Percentiles rank a stretch among this genome's conserved stretches.
Evolutionary conservation across 129 eudicot genomes (phyloP).

Genomic region (Tagetes erecta): DNA sequence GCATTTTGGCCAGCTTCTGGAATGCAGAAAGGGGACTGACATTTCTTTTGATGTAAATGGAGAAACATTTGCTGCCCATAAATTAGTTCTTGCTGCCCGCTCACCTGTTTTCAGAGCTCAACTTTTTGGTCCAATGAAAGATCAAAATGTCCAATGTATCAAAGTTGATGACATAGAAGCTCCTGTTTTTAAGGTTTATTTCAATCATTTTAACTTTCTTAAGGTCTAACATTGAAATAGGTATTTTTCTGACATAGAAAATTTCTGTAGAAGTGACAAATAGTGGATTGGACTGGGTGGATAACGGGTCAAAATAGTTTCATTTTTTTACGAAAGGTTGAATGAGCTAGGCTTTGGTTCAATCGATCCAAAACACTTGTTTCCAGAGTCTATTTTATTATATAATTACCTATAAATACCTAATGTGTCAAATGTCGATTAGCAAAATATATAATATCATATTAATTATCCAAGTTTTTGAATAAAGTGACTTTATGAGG

Average conservation of each 20-base stretch:
- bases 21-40: conserved; percentile 70
- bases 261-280: background rate
- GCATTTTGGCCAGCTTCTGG: conserved; percentile 86
- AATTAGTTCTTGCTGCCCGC: conserved; percentile 86
- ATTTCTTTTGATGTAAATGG: conserved; percentile 72
- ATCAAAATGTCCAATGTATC: conserved; percentile 55
- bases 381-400: background rate
- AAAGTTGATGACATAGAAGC: conserved; percentile 74
- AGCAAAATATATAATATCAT: background rate
- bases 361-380: background rate
- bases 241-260: no score
- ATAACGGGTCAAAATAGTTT: background rate
- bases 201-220: background rate
- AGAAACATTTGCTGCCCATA: conserved; percentile 75
- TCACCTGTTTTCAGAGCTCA: conserved; percentile 96
- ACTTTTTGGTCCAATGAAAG: conserved; percentile 93
- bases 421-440: background rate
- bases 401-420: background rate
- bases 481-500: background rate
- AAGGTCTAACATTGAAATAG: background rate
- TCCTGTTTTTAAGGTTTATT: conserved; percentile 77
- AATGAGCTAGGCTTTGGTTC: background rate
- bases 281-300: background rate
- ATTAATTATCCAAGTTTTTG: background rate
- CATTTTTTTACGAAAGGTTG: background rate